Evolutionary conservation across 345 rosid genomes (phyloP), one percentile per base, ranked within the genome.

Genomic region (Microcos paniculata): DNA sequence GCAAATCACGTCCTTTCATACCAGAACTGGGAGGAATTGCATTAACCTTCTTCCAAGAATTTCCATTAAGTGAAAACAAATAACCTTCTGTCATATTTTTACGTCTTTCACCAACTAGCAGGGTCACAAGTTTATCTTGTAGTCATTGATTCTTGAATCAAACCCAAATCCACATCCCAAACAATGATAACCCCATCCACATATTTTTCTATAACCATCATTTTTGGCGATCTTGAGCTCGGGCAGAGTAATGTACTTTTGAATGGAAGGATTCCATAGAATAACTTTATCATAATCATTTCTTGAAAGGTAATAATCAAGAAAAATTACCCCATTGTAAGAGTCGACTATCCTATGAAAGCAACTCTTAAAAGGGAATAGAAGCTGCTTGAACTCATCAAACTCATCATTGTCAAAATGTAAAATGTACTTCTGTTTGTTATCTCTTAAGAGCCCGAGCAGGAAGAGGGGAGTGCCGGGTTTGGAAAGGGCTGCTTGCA

Each of bases 211-310:
- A n/a, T n/a, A n/a, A n/a, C n/a, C n/a, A n/a, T n/a, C n/a, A n/a
- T n/a, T n/a, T n/a, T n/a, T n/a, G 21, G 40, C 0, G 28, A 59
- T 14, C 1, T 0, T 13, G 3, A 18, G 1, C 23, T 9, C n/a
- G 16, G 52, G 53, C 70, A 66, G 23, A 12, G 31, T 6, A 14
- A 66, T 24, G 35, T 43, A 23, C n/a, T 43, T 66, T 23, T 43
- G 70, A 43, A 66, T 66, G 33, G 13, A 66, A 24, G 70, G 70
- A 26, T 66, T 66, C 70, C 70, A 66, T 13, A 43, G 2, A 24
- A 23, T 3, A 3, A 23, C 5, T 12, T 1, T 3, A 42, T 1
- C 7, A n/a, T 0, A 7, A 2, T 10, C 5, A 23, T n/a, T n/a
- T n/a, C n/a, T n/a, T n/a, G 0, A 1, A 23, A 14, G 23, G 3